phyloP scores from a whole-genome alignment of 148 eudicot species.

The Vaccinium vitisidaea region DNA sequence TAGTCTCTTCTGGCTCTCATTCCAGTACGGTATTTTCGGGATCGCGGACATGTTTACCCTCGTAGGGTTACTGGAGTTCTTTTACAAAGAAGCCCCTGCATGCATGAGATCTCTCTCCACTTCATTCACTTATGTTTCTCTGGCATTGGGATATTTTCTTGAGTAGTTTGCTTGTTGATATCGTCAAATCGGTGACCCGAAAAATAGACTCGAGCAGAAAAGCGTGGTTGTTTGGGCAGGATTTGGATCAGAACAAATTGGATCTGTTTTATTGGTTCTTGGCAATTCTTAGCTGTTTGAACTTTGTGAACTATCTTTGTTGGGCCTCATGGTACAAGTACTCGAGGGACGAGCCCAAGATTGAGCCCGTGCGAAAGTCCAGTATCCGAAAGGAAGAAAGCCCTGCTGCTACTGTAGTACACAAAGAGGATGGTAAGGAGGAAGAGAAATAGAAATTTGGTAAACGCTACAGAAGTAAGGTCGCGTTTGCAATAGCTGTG shows the following conservation, averaged over 20 bases:
- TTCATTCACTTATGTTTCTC: constrained; percentile 44
- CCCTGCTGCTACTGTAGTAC: not conserved
- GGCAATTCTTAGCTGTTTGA: constrained; percentile 19
- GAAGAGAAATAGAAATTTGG: too few relatives aligned
- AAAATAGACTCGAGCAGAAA: constrained; percentile 27
- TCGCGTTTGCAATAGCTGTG: too few relatives aligned
- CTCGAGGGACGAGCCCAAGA: not conserved
- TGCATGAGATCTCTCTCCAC: constrained; percentile 51
- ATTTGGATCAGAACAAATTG: constrained; percentile 32
- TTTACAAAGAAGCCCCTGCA: constrained; percentile 49
- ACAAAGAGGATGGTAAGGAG: too few relatives aligned
- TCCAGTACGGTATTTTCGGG: constrained; percentile 52
- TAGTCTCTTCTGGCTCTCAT: constrained; percentile 44
- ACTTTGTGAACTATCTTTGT: not conserved
- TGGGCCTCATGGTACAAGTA: not conserved
- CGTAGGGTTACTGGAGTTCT: constrained; percentile 46
- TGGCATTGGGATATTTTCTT: constrained; percentile 50
- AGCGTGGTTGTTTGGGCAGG: constrained; percentile 50
- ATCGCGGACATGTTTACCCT: constrained; percentile 57
- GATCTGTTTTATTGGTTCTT: constrained; percentile 49
- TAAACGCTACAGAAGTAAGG: too few relatives aligned
- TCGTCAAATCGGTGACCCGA: constrained; percentile 35
- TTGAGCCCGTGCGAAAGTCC: not conserved
- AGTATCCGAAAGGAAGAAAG: not conserved
- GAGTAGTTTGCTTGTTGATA: constrained; percentile 36